Evolutionary conservation across 345 rosid species (phyloP).

Genomic region (Nasturtium officinale): DNA sequence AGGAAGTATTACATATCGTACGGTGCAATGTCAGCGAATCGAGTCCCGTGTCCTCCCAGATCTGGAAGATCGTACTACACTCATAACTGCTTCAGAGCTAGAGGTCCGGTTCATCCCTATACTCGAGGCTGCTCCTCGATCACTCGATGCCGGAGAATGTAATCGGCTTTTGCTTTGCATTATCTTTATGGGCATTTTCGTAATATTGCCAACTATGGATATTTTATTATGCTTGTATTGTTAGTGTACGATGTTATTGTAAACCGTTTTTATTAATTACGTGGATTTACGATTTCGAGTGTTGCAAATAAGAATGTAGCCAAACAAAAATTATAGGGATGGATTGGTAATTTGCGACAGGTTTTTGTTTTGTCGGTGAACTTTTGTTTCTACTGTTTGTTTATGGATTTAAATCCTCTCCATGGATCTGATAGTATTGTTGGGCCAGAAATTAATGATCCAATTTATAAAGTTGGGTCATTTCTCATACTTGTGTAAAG

Average conservation of each 20-base stretch:
- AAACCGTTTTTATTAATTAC: slow-evolving; percentile 21
- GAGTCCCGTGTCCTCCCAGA: slow-evolving; percentile 89
- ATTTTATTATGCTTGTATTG: background rate
- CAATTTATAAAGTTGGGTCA: background rate
- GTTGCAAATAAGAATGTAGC: background rate
- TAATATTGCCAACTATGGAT: slow-evolving; percentile 11
- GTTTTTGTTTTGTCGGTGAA: slow-evolving; percentile 28
- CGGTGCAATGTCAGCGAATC: slow-evolving; percentile 80
- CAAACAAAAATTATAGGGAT: background rate
- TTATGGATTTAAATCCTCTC: slow-evolving; percentile 1
- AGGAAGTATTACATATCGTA: slow-evolving; percentile 79
- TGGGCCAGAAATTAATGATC: background rate
- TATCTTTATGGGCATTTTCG: slow-evolving; percentile 24
- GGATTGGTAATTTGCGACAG: background rate
- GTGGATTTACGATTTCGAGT: slow-evolving; percentile 8
- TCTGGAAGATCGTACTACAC: slow-evolving; percentile 95
- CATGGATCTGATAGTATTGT: background rate
- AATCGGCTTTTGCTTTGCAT: background rate
- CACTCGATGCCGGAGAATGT: slow-evolving; percentile 73
- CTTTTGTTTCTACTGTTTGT: slow-evolving; percentile 18
- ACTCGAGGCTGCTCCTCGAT: slow-evolving; percentile 71
- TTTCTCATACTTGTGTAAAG: background rate
- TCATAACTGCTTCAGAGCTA: slow-evolving; percentile 67
- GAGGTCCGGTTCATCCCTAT: slow-evolving; percentile 78
- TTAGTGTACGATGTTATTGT: slow-evolving; percentile 10